Conservation (phyloP, 1,139 yeast species). For the Pneumocystis canis region DNA sequence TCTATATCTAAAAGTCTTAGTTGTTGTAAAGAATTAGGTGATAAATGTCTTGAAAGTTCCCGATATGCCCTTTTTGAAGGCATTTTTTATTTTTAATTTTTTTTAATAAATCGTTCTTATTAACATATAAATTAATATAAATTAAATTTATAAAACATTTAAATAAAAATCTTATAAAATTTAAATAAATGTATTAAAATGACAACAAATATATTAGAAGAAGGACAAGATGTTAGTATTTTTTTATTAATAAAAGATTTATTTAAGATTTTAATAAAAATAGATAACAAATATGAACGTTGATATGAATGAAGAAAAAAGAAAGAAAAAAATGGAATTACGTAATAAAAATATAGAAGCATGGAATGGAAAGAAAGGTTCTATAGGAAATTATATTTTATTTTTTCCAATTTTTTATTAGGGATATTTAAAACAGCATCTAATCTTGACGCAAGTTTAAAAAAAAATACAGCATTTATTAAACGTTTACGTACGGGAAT, state of each 20-base stretch:
- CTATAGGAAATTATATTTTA: not conserved
- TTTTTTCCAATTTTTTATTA: conserved; percentile 1
- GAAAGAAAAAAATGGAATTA: not conserved
- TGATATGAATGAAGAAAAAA: not conserved
- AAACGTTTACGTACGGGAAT: conserved; percentile 51
- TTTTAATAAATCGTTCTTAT: not conserved
- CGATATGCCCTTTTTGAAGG: not conserved
- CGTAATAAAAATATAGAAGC: not conserved
- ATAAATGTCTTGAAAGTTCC: not conserved
- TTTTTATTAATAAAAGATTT: not conserved
- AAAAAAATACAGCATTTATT: conserved; percentile 71
- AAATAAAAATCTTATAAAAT: not conserved
- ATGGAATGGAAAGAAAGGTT: not conserved
- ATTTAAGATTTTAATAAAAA: not conserved
- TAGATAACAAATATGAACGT: not conserved
- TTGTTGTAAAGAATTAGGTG: not conserved
- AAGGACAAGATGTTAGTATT: not conserved
- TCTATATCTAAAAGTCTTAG: not conserved
- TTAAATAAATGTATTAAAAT: not conserved
- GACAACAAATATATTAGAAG: not conserved
- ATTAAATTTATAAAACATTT: too few species aligned
- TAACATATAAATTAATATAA: not conserved
- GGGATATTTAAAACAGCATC: conserved; percentile 21
- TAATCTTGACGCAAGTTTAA: conserved; percentile 59
- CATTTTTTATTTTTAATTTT: not conserved